phyloP scores from a whole-genome alignment of 345 rosid species.

The Syzygium jambos region DNA sequence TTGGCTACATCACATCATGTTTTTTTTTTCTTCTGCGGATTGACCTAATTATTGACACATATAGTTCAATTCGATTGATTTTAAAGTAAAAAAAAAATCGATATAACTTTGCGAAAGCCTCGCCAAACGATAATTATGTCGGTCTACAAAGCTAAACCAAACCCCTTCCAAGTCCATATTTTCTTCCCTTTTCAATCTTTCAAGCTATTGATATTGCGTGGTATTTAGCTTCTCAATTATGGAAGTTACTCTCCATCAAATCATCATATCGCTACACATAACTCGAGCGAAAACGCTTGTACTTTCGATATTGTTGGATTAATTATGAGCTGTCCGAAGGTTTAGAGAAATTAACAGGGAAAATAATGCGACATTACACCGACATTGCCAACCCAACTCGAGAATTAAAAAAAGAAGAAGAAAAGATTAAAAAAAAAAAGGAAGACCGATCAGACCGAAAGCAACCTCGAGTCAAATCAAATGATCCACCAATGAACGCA shows the following conservation, averaged over 20 bases:
- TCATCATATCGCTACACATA: background rate
- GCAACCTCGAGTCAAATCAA: background rate
- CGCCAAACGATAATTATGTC: background rate
- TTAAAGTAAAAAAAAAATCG: background rate
- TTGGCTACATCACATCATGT: background rate
- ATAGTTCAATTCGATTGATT: background rate
- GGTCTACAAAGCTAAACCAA: background rate
- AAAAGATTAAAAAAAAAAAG: background rate
- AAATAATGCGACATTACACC: background rate
- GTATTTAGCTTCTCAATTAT: background rate
- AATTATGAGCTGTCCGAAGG: background rate
- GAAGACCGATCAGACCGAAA: background rate
- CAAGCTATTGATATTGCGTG: background rate
- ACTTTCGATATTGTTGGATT: background rate
- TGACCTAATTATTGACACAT: background rate
- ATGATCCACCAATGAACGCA: background rate
- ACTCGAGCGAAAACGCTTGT: background rate
- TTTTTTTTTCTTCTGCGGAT: rapidly evolving
- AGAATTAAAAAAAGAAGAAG: background rate
- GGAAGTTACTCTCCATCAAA: background rate
- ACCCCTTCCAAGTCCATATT: background rate
- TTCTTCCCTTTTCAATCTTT: background rate
- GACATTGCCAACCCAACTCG: background rate
- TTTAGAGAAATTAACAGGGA: background rate
- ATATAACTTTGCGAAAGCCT: background rate